Evolutionary conservation across 192 early-diverging fungal genomes (phyloP).

Genomic region (Cetraspora pellucida): DNA sequence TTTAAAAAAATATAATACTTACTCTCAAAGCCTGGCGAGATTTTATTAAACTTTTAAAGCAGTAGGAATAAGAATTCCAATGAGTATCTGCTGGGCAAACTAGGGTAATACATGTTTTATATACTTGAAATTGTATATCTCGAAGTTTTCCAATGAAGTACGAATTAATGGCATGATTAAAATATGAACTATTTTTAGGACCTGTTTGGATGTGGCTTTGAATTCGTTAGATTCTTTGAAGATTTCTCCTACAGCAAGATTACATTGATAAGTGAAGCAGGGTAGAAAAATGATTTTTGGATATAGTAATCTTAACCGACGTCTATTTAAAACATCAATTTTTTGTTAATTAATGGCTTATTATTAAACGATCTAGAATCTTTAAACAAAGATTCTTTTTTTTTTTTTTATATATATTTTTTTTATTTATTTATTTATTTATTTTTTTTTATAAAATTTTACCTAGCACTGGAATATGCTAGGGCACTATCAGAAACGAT

Average conservation of each 20-base stretch:
- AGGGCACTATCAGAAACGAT: slow-evolving; percentile 23
- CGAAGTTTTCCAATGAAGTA: slow-evolving; percentile 30
- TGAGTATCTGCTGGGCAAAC: neutral
- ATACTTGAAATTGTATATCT: neutral
- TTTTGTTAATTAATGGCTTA: too few relatives aligned
- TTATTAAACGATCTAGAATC: too few relatives aligned
- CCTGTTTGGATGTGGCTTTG: neutral
- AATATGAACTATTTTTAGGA: neutral
- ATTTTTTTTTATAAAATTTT: neutral
- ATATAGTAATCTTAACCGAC: neutral
- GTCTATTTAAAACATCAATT: neutral
- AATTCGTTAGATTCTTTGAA: slow-evolving; percentile 28
- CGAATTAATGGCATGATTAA: slow-evolving; percentile 12
- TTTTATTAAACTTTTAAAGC: slow-evolving; percentile 11
- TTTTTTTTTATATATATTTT: too few relatives aligned
- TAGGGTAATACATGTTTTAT: slow-evolving; percentile 3
- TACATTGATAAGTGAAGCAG: slow-evolving; percentile 14
- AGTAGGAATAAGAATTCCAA: slow-evolving; percentile 21
- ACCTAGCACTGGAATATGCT: slow-evolving; percentile 14
- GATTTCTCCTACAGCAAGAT: slow-evolving; percentile 3
- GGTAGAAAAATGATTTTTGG: slow-evolving; percentile 9
- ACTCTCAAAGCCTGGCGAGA: neutral
- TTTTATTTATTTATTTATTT: too few relatives aligned
- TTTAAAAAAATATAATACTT: neutral
- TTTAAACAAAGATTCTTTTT: too few relatives aligned